A percentile compares a stretch with the other conserved stretches of the same genome.
These are phyloP conservation scores for Parietaria judaica DNA, from an alignment of 306 rosid species.

Conservation along the genomic window DNA sequence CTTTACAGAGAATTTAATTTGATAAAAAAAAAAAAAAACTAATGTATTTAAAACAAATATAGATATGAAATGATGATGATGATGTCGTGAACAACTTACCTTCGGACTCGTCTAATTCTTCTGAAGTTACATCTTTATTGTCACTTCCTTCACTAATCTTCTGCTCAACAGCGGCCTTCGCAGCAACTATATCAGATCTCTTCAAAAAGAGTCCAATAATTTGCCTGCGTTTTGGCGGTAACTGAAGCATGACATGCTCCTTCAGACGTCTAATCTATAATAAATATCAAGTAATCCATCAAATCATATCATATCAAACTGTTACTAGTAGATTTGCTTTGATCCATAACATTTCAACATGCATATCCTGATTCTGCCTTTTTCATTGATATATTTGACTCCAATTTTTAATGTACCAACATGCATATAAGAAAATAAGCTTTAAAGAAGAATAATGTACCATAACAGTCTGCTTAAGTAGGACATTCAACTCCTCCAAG, in stretches of 20 bases:
- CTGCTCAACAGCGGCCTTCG: slow-evolving; percentile 56
- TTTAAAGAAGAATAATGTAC: slow-evolving; percentile 29
- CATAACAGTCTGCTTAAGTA: slow-evolving; percentile 89
- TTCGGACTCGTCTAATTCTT: slow-evolving; percentile 40
- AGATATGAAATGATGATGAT: slow-evolving; percentile 5
- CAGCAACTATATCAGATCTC: slow-evolving; percentile 69
- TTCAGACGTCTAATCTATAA: slow-evolving; percentile 88
- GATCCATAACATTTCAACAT: no score
- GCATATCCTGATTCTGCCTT: no score
- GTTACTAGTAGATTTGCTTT: no score
- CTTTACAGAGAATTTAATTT: no score
- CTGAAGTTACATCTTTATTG: slow-evolving; percentile 28
- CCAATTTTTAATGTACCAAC: no score
- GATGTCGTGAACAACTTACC: slow-evolving; percentile 33
- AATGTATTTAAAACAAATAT: no score
- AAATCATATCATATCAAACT: slow-evolving; percentile 14
- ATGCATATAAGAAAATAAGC: not conserved
- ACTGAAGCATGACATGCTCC: slow-evolving; percentile 73
- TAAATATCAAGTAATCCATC: slow-evolving; percentile 17
- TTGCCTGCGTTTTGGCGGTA: slow-evolving; percentile 94
- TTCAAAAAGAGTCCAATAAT: slow-evolving; percentile 58
- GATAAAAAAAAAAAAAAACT: no score
- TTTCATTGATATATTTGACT: no score
- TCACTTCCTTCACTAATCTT: slow-evolving; percentile 23
- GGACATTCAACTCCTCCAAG: slow-evolving; percentile 87